These are phyloP conservation scores for Wickerhamiella occidentalis DNA, from an alignment of 805 yeast genomes.

Conservation along the genomic window DNA sequence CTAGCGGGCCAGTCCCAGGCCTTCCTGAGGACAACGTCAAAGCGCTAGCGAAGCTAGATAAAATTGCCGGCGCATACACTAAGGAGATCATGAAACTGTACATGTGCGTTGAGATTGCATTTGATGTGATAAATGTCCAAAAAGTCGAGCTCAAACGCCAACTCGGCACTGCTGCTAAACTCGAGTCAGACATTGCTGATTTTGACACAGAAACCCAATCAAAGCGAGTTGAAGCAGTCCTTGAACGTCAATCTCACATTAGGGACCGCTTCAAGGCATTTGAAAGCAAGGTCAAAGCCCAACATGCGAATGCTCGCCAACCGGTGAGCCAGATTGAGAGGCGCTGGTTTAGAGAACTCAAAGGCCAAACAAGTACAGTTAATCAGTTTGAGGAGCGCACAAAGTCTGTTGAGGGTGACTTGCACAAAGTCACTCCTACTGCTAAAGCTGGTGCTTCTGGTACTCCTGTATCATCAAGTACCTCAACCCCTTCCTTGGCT, in stretches of 20 bases:
- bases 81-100: conserved; percentile 24
- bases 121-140: conserved; percentile 31
- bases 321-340: conserved; percentile 7
- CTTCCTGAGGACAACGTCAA: conserved; percentile 21
- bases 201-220: conserved; percentile 2
- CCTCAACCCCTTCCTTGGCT: no score
- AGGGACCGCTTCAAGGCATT: not conserved
- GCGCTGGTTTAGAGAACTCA: conserved; percentile 9
- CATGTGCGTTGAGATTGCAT: conserved; percentile 29
- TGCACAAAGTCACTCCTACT: not conserved
- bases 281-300: not conserved
- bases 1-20: conserved; percentile 16
- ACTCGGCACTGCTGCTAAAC: conserved; percentile 24
- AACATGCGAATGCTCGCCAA: not conserved
- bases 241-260: not conserved
- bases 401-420: not conserved
- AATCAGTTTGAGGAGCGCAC: not conserved
- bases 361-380: not conserved
- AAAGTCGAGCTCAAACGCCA: conserved; percentile 35
- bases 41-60: conserved; percentile 20
- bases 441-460: no score
- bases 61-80: conserved; percentile 19
- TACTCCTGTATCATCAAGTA: no score
- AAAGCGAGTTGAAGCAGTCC: not conserved
- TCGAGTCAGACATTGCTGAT: conserved; percentile 17